Conservation (phyloP, 495 filamentous ascomycete species). For the Glarea lozoyensis region DNA sequence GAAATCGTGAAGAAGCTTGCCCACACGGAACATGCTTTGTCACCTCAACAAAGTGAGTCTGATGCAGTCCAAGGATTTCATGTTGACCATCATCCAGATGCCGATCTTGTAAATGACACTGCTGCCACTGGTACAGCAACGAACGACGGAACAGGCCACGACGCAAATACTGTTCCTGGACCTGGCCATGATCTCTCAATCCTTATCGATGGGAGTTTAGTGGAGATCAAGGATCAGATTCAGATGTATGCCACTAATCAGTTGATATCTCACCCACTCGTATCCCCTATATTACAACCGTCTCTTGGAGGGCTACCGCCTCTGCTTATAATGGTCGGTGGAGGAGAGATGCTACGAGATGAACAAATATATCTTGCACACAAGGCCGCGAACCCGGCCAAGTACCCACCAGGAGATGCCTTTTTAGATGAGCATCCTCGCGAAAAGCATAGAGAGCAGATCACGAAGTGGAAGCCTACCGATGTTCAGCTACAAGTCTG, state of each 20-base stretch:
- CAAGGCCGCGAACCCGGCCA: slow-evolving; percentile 74
- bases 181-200: slow-evolving; percentile 41
- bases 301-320: slow-evolving; percentile 85
- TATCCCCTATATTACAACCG: slow-evolving; percentile 78
- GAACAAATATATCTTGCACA: slow-evolving; percentile 94
- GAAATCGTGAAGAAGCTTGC: slow-evolving; percentile 14
- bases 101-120: slow-evolving; percentile 10
- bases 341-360: slow-evolving; percentile 81
- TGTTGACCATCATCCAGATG: slow-evolving; percentile 7
- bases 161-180: slow-evolving; percentile 17
- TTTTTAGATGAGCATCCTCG: slow-evolving; percentile 39
- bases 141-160: slow-evolving; percentile 7
- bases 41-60: slow-evolving; percentile 14
- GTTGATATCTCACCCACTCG: slow-evolving; percentile 74
- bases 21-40: slow-evolving; percentile 1
- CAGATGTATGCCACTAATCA: slow-evolving; percentile 93
- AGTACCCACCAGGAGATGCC: slow-evolving; percentile 59
- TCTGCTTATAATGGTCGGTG: slow-evolving; percentile 74
- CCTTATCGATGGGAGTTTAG: slow-evolving; percentile 55
- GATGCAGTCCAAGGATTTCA: slow-evolving; percentile 23
- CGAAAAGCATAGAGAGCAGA: slow-evolving; percentile 48
- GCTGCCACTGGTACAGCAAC: slow-evolving; percentile 7
- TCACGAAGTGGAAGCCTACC: slow-evolving; percentile 66
- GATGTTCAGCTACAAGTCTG: slow-evolving; percentile 95
- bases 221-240: slow-evolving; percentile 83